A percentile compares a stretch with the other conserved stretches of the same genome.
Conservation (phyloP, 2,329 filamentous ascomycete genomes). For the Gnomoniopsis sp. region DNA sequence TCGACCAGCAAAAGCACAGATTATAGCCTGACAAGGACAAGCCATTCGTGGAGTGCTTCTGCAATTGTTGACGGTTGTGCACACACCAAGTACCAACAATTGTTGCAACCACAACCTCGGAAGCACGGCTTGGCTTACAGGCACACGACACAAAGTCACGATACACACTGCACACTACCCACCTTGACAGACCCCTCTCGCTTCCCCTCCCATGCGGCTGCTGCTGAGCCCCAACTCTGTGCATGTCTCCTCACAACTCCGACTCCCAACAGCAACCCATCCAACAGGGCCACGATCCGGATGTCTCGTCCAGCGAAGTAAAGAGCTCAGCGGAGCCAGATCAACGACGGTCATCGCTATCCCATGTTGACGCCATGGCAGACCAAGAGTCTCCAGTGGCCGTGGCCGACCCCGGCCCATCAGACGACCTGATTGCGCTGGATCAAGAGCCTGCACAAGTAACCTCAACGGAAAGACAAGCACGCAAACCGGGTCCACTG, state of each 20-base stretch:
- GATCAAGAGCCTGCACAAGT: neutral
- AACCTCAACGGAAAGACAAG: neutral
- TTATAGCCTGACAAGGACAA: neutral
- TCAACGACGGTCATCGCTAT: constrained; percentile 8
- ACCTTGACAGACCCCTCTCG: neutral
- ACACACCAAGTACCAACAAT: neutral
- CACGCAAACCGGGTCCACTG: neutral
- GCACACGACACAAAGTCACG: neutral
- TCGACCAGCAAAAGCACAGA: neutral
- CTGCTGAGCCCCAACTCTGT: neutral
- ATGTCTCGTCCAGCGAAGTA: constrained; percentile 9
- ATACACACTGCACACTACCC: neutral
- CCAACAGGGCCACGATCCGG: constrained; percentile 11
- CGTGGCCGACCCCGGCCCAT: neutral
- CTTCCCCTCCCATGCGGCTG: neutral
- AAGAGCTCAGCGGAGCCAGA: constrained; percentile 17
- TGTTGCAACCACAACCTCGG: neutral
- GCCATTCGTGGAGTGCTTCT: neutral
- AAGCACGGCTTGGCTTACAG: neutral
- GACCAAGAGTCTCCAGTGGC: constrained; percentile 3
- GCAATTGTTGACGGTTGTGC: neutral
- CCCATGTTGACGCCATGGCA: constrained; percentile 6
- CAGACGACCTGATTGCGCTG: constrained; percentile 13
- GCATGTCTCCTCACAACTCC: constrained; percentile 18
- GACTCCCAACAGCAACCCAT: constrained; percentile 7